Base-by-base conservation (phyloP, 257 asterid genomes). In the Galeopsis tetrahit region DNA sequence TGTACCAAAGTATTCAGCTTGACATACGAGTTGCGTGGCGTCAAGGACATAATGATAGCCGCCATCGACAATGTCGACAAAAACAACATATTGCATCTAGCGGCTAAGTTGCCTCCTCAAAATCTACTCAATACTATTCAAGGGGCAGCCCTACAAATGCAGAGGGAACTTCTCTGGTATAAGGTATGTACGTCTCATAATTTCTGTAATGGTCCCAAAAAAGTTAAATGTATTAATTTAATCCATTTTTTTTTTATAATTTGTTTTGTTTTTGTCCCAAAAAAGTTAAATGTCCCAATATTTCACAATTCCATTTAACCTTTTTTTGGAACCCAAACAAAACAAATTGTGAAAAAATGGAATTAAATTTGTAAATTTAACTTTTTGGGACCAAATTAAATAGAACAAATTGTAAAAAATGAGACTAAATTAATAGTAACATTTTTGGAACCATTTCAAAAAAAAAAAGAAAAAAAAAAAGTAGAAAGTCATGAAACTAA, bases 91-190 rank as follows among this genome's bases (percentile, higher is more conserved):
- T 7, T 82, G 65, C 86, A 82, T 32, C 61, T 79, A n/a, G 84
- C 80, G 0, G 84, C 57, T 9, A 69, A 5, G 9, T 39, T 73
- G 46, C 71, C 82, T 0, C 86, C 80, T 39, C 70, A 5, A 17
- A 46, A 68, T 64, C 75, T 76, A 39, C 80, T 82, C 1, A 63
- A 44, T 60, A 1, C 7, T 34, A 62, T 82, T 9, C 84, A 84
- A 1, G 84, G 84, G 2, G 74, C 82, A 3, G 80, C 86, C 4
- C 76, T 79, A 14, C 86, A 82, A 61, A 75, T 82, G 84, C 86
- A 82, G 6, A 63, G 78, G 6, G 86, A 82, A 69, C 77, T 82
- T 0, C 0, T 76, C 9, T 82, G 86, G 83, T 82, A 57, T 39
- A 78, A 81, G 85, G 85, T 80, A 75, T 7, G 3, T 38, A 38